Base-by-base conservation (phyloP, 2,329 filamentous ascomycete species). In the Fusarium anthophilum region DNA sequence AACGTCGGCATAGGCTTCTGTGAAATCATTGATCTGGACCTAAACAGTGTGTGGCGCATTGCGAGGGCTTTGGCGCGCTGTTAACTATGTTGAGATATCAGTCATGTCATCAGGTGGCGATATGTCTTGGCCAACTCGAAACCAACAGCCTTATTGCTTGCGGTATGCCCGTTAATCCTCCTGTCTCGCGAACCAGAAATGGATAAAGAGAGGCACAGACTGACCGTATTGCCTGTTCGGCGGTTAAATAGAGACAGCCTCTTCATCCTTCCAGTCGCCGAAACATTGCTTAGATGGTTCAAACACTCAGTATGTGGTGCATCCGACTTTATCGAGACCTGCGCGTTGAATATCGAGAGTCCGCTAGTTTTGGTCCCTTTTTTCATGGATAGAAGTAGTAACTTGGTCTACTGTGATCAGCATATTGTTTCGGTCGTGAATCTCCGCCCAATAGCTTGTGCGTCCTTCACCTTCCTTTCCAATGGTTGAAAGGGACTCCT, bases 341-440 rank as follows among this genome's bases (percentile, higher is more conserved):
- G 14, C 2, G 6, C 20, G n/a, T n/a, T n/a, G 7, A n/a, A 12
- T 2, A 8, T 17, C 10, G 14, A n/a, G 10, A 50, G 10, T 1
- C 20, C 4, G 14, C 45, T n/a, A 9, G 2, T n/a, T 30, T 32
- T 5, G 2, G 2, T 4, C 4, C 6, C 1, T 8, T 8, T 48
- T 17, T 6, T 6, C 9, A 12, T 17, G 6, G 0, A 30, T n/a
- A 8, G 13, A 8, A 11, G 9, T 2, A 30, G 17, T 17, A 1
- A 11, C 2, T 15, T 2, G 11, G 17, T 30, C 4, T 17, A 15
- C 26, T 30, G 0, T 17, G 6, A n/a, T 22, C 26, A 11, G 4
- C 9, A 48, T 48, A 8, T 30, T 8, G 8, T 26, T 26, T 28
- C 5, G 24, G 12, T 47, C 8, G 0, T 1, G 20, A 8, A 30